Conservation (phyloP, 768 basidiomycete genomes). For the Fomitopsis serialis region DNA sequence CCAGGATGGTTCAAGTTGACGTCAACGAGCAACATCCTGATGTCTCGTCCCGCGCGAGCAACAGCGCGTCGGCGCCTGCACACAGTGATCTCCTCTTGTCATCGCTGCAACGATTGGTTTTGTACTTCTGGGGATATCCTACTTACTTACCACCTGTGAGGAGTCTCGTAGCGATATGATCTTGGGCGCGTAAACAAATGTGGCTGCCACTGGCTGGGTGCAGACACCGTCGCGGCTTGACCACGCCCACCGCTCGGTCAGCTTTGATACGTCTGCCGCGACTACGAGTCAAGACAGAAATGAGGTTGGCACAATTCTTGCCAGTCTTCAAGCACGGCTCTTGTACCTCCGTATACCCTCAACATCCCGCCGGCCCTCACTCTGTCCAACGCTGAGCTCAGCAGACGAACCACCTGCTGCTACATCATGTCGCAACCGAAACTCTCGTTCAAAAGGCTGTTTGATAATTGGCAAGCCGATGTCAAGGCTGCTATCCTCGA, state of each 20-base stretch:
- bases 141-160: neutral
- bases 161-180: neutral
- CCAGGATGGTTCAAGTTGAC: too few relatives aligned
- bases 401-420: neutral
- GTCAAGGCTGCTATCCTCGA: conserved; percentile 46
- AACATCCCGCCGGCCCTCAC: too few relatives aligned
- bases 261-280: neutral
- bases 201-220: neutral
- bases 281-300: too few relatives aligned
- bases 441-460: neutral
- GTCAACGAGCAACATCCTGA: too few relatives aligned
- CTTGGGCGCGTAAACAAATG: too few relatives aligned
- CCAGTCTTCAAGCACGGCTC: too few relatives aligned
- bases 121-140: too few relatives aligned
- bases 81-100: too few relatives aligned
- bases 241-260: neutral
- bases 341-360: too few relatives aligned
- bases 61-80: too few relatives aligned
- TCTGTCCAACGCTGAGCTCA: neutral
- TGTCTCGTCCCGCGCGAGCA: neutral
- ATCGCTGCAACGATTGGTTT: too few relatives aligned
- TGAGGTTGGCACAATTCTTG: too few relatives aligned
- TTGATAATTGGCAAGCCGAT: conserved; percentile 26
- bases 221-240: neutral
- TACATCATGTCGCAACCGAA: neutral